Conservation (phyloP, 1,139 yeast species). For the Diutina sp. region DNA sequence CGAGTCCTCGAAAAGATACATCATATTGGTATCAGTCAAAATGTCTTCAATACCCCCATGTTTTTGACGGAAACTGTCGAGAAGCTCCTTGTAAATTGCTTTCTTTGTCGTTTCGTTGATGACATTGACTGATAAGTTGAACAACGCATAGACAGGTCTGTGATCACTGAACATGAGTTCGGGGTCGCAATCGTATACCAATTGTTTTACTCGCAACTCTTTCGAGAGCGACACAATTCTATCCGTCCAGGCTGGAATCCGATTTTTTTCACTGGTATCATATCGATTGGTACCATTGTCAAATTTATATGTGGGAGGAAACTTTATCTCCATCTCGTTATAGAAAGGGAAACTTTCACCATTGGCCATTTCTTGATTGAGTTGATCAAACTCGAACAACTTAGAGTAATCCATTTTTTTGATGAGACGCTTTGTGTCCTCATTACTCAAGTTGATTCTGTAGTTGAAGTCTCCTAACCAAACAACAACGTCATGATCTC, state of each 20-base stretch:
- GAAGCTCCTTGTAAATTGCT: constrained; percentile 45
- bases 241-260: constrained; percentile 3
- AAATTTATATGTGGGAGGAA: constrained; percentile 3
- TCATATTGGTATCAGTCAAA: constrained; percentile 18
- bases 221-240: not conserved
- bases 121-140: constrained; percentile 52
- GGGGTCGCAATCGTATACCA: constrained; percentile 49
- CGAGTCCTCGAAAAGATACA: constrained; percentile 11
- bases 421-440: not conserved
- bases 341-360: not conserved
- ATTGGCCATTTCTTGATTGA: not conserved
- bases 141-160: constrained; percentile 50
- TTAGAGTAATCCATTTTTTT: not conserved
- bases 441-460: not conserved
- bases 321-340: not conserved
- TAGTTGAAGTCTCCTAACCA: constrained; percentile 3
- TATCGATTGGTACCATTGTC: not conserved
- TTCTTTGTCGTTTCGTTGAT: constrained; percentile 55
- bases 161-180: constrained; percentile 65
- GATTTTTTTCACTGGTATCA: constrained; percentile 2
- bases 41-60: constrained; percentile 30
- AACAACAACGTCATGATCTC: not conserved
- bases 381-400: not conserved
- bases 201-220: constrained; percentile 32
- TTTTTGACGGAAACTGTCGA: constrained; percentile 38